phyloP scores from a whole-genome alignment of 768 basidiomycete genomes.

The Tricholoma matsutake region DNA sequence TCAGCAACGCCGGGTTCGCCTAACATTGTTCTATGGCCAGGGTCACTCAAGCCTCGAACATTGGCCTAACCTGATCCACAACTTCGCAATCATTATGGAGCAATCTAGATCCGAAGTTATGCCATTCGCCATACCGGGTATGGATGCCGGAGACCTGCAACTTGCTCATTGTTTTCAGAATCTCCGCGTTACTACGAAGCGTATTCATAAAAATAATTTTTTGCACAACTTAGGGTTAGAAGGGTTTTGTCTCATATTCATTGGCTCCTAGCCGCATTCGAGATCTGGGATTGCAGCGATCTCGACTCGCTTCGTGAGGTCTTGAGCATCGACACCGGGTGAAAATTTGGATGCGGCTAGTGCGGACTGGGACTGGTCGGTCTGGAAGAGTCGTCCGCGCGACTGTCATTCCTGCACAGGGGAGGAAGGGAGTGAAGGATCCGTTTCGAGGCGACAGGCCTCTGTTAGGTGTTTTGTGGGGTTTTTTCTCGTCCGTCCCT shows the following conservation, averaged over 20 bases:
- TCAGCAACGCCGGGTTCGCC: too few relatives aligned
- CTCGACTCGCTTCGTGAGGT: constrained; percentile 45
- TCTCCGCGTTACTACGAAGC: too few relatives aligned
- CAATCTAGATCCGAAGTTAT: background rate
- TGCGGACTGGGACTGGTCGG: background rate
- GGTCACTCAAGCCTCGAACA: too few relatives aligned
- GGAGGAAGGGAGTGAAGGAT: constrained; percentile 20
- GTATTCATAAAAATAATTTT: background rate
- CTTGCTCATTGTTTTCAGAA: background rate
- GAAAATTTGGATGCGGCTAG: background rate
- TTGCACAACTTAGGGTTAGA: background rate
- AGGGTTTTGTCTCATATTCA: background rate
- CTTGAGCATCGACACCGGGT: constrained; percentile 38
- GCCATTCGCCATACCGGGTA: background rate
- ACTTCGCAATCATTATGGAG: background rate
- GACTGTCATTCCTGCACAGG: constrained; percentile 36
- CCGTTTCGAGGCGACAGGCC: constrained; percentile 23
- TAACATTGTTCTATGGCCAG: too few relatives aligned
- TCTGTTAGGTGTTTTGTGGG: constrained; percentile 34
- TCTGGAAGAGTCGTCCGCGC: constrained; percentile 29
- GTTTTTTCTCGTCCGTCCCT: constrained; percentile 4
- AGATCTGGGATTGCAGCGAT: constrained; percentile 62
- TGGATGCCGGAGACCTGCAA: background rate
- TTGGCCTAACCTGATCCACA: background rate
- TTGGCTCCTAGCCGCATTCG: constrained; percentile 34